Percentiles rank a stretch among this genome's conserved stretches.
phyloP scores from a whole-genome alignment of 345 rosid genomes.

The Rhodomyrtus tomentosa region DNA sequence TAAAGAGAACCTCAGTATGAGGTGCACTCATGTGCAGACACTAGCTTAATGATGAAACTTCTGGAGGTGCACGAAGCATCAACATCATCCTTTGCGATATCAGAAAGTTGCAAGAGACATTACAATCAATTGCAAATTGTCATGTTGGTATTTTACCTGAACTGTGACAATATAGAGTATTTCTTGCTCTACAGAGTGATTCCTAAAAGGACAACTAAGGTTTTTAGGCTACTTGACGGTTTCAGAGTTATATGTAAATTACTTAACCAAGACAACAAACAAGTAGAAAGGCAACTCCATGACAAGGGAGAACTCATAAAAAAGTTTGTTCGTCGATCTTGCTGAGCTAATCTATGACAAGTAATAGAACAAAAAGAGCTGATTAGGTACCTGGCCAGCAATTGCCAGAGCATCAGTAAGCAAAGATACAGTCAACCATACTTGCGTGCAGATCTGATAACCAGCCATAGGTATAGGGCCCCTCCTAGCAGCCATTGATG shows the following conservation, averaged over 20 bases:
- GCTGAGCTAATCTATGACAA: background rate
- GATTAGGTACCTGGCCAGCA: constrained; percentile 69
- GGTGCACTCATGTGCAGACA: background rate
- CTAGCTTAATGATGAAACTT: background rate
- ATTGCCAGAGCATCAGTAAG: constrained; percentile 93
- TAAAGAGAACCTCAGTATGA: background rate
- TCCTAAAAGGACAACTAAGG: background rate
- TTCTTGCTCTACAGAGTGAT: background rate
- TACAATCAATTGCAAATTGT: background rate
- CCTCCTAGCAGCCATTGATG: constrained; percentile 79
- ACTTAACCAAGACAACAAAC: background rate
- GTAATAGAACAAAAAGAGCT: background rate
- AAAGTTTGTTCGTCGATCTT: background rate
- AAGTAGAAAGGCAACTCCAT: background rate
- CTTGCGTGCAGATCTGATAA: constrained; percentile 79
- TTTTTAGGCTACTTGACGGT: background rate
- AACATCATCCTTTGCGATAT: background rate
- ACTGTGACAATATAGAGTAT: background rate
- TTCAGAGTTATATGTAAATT: background rate
- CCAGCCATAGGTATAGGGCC: constrained; percentile 94
- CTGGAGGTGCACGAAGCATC: background rate
- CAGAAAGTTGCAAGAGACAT: background rate
- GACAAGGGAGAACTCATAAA: background rate
- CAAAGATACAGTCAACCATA: constrained; percentile 88
- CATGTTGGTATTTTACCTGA: background rate